Base-by-base conservation (phyloP, 1,139 yeast species). In the Geotrichum fermentans region DNA sequence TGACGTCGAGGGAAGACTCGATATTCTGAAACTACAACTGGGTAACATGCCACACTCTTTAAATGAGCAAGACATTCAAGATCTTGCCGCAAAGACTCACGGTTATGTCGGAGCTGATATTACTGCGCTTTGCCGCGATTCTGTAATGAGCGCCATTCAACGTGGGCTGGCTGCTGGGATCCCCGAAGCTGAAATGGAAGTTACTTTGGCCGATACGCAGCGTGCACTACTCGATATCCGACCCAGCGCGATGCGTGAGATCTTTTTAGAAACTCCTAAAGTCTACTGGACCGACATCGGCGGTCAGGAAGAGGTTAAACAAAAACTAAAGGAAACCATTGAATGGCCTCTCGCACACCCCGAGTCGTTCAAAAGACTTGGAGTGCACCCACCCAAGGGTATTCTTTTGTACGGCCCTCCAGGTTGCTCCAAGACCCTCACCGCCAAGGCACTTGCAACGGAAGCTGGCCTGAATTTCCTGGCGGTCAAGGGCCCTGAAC, bases 71-170 rank as follows among this genome's bases (percentile, higher is more conserved):
- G 82, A 83, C 37, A 77, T 89, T 24, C 64, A 67, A 18, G 61
- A 60, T 2, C 69, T 90, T 32, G 89, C 97, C 0, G 68, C 79
- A 28, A 83, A 79, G 63, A 90, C 97, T 17, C 97, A 92, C 65
- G 98, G 97, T 66, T 92, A 87, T 63, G 98, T 92, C 45, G 98
- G 98, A 32, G 96, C 97, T 0, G 99, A 92, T 66, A 68, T 92
- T 42, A 79, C 87, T 2, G 96, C 97, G 0, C 71, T 92, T 30
- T 82, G 94, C 54, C 73, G 97, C 49, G 97, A 92, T 61, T 79
- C 95, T 3, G 96, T 89, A 0, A 80, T 89, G 88, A 78, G 78
- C 54, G 83, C 95, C 1, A 85, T 92, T 32, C 78, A 80, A 51
- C 69, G 84, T 43, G 83, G 86, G 0, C 59, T 80, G 16, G 71